Evolutionary conservation across 1,139 yeast genomes (phyloP).

Genomic region (Suhomyces bokatorum): DNA sequence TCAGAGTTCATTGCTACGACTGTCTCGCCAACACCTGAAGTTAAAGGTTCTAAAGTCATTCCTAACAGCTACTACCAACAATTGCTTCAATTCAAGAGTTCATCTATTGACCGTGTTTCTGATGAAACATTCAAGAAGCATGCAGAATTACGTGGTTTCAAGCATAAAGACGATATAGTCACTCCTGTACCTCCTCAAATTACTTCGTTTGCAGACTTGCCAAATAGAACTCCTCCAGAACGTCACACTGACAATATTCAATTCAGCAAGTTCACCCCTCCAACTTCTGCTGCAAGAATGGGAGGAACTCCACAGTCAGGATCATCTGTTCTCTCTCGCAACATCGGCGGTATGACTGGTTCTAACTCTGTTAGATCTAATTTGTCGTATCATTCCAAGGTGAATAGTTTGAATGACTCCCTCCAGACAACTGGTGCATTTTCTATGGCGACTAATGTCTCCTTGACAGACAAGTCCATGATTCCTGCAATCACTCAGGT

Average conservation of each 20-base stretch:
- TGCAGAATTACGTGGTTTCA: constrained; percentile 52
- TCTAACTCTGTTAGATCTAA: constrained; percentile 34
- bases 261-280: constrained; percentile 17
- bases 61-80: constrained; percentile 66
- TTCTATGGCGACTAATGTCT: constrained; percentile 70
- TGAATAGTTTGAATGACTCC: constrained; percentile 31
- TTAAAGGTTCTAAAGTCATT: constrained; percentile 58
- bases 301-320: constrained; percentile 18
- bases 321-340: constrained; percentile 11
- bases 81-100: constrained; percentile 44
- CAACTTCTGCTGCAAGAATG: constrained; percentile 15
- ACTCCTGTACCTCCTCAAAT: constrained; percentile 19
- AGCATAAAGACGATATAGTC: constrained; percentile 24
- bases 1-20: constrained; percentile 61
- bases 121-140: constrained; percentile 48
- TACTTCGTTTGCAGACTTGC: constrained; percentile 12
- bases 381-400: constrained; percentile 34
- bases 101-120: constrained; percentile 46
- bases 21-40: constrained; percentile 54
- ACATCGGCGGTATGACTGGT: constrained; percentile 17
- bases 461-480: constrained; percentile 70
- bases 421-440: constrained; percentile 35
- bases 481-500: constrained; percentile 89
- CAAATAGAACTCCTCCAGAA: constrained; percentile 12
- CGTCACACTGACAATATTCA: constrained; percentile 6